Evolutionary conservation across 2,329 filamentous ascomycete genomes (phyloP), one percentile per base, ranked within the genome.

Genomic region (Amphichorda felina): DNA sequence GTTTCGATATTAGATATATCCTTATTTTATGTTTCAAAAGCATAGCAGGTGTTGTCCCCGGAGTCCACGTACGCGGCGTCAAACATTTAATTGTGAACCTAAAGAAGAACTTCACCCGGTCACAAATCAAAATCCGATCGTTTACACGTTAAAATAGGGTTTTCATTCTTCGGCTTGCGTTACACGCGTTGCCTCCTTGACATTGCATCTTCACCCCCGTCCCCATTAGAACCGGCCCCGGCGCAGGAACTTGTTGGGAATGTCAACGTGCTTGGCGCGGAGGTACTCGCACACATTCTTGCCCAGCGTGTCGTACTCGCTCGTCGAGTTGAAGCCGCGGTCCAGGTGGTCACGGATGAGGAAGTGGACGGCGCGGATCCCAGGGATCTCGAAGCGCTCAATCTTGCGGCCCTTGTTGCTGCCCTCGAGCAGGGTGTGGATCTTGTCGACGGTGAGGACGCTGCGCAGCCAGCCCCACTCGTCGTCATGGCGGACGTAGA

Each of bases 271-370:
- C 41, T 60, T 62, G 15, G 57, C 56, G 30, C 63, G 46, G 34
- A 68, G 34, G 41, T 64, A 67, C 51, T 67, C 63, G 11, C 50
- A 55, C 27, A 56, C 50, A 16, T 63, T 63, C 53, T 68, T 68
- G 0, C 62, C 64, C 13, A 67, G 44, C 1, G 57, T 60, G 44
- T 67, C 64, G 33, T 64, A 64, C 9, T 50, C 55, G 14, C 43
- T 50, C 35, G 53, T 57, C 24, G 56, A 51, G 40, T 59, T 53
- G 44, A 56, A 60, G 2, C 58, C 57, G 4, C 57, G 45, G 43
- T 61, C 59, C 11, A 63, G 46, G 43, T 63, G 60, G 40, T 63
- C 60, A 36, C 61, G 54, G 16, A 65, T 39, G 33, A 39, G n/a
- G 18, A 59, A 59, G 33, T 59, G 56, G 21, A 59, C 53, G 4